These are phyloP conservation scores for Tuber aestivum DNA, from an alignment of 495 filamentous ascomycete species.

Conservation along the genomic window DNA sequence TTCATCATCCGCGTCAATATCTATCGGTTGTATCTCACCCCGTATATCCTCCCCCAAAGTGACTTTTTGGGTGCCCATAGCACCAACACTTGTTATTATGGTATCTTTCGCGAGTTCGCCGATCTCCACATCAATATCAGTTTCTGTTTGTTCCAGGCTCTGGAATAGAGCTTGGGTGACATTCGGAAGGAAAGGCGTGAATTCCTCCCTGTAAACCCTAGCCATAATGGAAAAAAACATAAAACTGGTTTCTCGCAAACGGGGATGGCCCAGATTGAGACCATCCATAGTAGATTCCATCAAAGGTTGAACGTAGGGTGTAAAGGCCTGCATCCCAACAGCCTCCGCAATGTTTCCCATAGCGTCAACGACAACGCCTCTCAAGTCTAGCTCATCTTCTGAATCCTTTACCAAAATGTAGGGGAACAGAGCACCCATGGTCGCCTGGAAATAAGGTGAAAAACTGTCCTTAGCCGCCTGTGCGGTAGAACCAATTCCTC, in stretches of 20 bases:
- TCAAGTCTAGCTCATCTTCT: constrained; percentile 81
- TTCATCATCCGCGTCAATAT: constrained; percentile 61
- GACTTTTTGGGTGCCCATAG: constrained; percentile 53
- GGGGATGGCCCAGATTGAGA: constrained; percentile 78
- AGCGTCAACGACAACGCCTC: constrained; percentile 80
- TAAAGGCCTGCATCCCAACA: constrained; percentile 78
- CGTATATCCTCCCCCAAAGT: constrained; percentile 52
- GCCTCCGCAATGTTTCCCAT: constrained; percentile 87
- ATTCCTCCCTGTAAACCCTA: constrained; percentile 88
- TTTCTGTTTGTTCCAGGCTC: constrained; percentile 82
- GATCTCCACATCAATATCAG: constrained; percentile 71
- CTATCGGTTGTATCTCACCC: constrained; percentile 52
- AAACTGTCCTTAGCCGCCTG: constrained; percentile 75
- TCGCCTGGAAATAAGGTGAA: constrained; percentile 79
- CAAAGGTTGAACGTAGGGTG: constrained; percentile 79
- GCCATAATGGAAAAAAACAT: constrained; percentile 92
- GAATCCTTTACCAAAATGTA: constrained; percentile 82
- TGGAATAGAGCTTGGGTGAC: constrained; percentile 80
- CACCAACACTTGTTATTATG: constrained; percentile 76
- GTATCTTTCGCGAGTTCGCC: constrained; percentile 70
- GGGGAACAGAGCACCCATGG: constrained; percentile 75
- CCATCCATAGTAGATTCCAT: constrained; percentile 90
- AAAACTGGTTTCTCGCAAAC: constrained; percentile 90
- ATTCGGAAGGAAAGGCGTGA: constrained; percentile 75
- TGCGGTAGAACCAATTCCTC: constrained; percentile 84